phyloP scores from a whole-genome alignment of 2,329 filamentous ascomycete genomes.

The Shiraia bambusicola region DNA sequence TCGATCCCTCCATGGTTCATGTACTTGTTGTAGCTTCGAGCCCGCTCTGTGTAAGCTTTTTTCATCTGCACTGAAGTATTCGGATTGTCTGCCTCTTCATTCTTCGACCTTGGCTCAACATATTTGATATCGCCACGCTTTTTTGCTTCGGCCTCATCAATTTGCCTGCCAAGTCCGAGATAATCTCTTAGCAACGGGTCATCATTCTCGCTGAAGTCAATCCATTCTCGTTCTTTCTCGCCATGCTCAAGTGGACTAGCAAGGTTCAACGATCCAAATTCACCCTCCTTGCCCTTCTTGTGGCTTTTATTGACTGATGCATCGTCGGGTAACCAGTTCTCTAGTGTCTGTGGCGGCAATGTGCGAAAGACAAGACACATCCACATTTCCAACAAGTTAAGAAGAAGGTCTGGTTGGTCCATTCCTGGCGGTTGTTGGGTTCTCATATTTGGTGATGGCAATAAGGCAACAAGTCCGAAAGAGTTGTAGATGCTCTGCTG shows the following conservation, averaged over 20 bases:
- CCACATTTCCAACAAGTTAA: constrained; percentile 43
- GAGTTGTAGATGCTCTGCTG: constrained; percentile 32
- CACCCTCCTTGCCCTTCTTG: constrained; percentile 17
- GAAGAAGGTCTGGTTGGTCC: constrained; percentile 27
- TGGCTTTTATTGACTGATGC: background rate
- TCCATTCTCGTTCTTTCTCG: constrained; percentile 14
- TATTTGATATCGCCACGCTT: constrained; percentile 2
- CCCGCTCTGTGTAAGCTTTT: background rate
- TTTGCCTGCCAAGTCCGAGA: constrained; percentile 5
- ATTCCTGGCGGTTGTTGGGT: constrained; percentile 22
- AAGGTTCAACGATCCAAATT: constrained; percentile 33
- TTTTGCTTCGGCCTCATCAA: background rate
- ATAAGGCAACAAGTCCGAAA: constrained; percentile 25
- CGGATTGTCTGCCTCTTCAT: background rate
- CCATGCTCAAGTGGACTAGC: constrained; percentile 36
- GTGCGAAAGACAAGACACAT: constrained; percentile 35
- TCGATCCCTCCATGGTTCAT: too few relatives aligned
- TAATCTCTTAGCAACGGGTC: constrained; percentile 30
- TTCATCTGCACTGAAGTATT: background rate
- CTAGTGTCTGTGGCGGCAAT: constrained; percentile 20
- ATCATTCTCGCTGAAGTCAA: constrained; percentile 24
- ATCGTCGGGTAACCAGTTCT: constrained; percentile 24
- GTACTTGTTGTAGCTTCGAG: constrained; percentile 2
- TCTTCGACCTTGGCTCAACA: constrained; percentile 1
- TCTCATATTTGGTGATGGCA: constrained; percentile 13